Conservation (phyloP, 2,329 filamentous ascomycete species). For the Talaromyces amestolkiae region DNA sequence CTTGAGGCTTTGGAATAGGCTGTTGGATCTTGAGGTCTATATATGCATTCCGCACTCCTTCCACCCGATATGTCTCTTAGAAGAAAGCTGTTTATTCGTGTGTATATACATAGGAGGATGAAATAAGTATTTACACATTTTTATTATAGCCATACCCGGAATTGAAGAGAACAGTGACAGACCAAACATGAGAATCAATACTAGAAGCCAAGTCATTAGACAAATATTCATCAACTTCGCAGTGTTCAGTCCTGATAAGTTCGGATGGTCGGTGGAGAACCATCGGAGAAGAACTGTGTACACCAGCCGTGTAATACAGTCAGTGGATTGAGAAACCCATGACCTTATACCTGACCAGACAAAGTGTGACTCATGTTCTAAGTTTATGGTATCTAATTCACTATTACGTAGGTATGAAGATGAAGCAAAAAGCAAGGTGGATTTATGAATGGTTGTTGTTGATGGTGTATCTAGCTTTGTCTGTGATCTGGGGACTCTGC, state of each 20-base stretch:
- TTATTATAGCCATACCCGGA: background rate
- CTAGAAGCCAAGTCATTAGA: background rate
- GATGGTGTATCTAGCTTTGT: too few species aligned
- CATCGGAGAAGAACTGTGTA: background rate
- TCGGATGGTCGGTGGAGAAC: background rate
- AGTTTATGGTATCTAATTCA: too few species aligned
- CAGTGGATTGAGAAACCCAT: background rate
- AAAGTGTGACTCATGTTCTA: too few species aligned
- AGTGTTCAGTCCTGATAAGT: background rate
- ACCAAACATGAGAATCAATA: background rate
- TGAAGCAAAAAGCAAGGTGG: too few species aligned
- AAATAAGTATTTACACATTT: background rate
- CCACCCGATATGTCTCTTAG: background rate
- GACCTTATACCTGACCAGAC: too few species aligned
- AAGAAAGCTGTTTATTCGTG: background rate
- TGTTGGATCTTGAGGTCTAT: background rate
- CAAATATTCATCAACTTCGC: background rate
- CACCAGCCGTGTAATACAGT: background rate
- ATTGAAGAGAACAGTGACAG: too few species aligned
- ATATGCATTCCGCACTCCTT: background rate
- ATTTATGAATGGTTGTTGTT: too few species aligned
- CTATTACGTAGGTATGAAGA: too few species aligned
- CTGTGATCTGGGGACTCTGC: too few species aligned
- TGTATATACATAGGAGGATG: background rate
- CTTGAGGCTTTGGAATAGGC: background rate